Conservation (phyloP, 1,284 basidiomycete genomes). For the Cryptococcus deneoformans region DNA sequence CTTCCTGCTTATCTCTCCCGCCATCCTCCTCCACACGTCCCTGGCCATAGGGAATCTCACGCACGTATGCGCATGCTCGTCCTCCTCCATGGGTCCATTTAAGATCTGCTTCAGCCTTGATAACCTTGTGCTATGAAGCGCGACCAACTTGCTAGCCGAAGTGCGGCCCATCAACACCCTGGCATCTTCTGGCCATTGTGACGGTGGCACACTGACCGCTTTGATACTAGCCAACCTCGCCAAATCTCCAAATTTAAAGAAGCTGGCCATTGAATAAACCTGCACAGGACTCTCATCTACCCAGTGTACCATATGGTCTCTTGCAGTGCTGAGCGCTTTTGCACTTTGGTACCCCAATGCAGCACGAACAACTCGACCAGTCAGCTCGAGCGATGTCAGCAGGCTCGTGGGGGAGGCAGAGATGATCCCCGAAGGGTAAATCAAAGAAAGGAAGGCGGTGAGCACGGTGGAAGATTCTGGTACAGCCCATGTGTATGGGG, state of each 20-base stretch:
- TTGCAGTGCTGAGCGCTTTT: slow-evolving; percentile 23
- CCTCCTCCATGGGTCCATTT: slow-evolving; percentile 10
- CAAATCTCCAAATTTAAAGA: slow-evolving; percentile 38
- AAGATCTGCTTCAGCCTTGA: slow-evolving; percentile 23
- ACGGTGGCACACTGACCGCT: slow-evolving; percentile 13
- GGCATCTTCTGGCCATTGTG: slow-evolving; percentile 21
- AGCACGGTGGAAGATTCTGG: slow-evolving; percentile 32
- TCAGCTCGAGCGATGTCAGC: slow-evolving; percentile 22
- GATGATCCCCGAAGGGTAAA: slow-evolving; percentile 33
- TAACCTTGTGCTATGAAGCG: slow-evolving; percentile 17
- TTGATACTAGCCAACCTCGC: slow-evolving; percentile 21
- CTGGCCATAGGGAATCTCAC: slow-evolving; percentile 9
- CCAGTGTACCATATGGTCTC: slow-evolving; percentile 20
- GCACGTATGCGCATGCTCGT: slow-evolving; percentile 21
- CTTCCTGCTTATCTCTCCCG: not conserved
- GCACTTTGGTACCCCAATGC: slow-evolving; percentile 37
- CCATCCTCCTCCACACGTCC: slow-evolving; percentile 17
- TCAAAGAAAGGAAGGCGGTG: slow-evolving; percentile 33
- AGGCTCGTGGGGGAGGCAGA: slow-evolving; percentile 6
- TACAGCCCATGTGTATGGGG: slow-evolving; percentile 37
- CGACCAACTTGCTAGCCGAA: slow-evolving; percentile 11
- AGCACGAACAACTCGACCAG: slow-evolving; percentile 31
- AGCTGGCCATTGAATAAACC: slow-evolving; percentile 30
- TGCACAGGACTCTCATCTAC: slow-evolving; percentile 19
- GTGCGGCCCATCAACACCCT: slow-evolving; percentile 25